Percentiles rank a stretch among this genome's conserved stretches.
Evolutionary conservation across 2,329 filamentous ascomycete species (phyloP).

Genomic region (Aspergillus oerlinghausenensis): DNA sequence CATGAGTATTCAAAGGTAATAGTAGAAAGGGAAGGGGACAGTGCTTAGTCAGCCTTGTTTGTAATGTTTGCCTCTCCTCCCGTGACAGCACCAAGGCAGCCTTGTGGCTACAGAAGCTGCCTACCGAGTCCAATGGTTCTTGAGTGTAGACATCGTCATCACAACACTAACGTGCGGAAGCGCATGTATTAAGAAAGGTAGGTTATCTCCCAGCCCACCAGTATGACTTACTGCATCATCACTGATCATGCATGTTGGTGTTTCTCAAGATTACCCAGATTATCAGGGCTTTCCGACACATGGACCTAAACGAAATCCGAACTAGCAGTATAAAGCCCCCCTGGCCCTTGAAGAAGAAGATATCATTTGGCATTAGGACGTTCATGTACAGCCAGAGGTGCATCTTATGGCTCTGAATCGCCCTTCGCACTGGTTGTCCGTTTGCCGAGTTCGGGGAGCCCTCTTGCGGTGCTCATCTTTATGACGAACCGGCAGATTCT

Average conservation of each 20-base stretch:
- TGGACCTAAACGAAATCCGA: no score
- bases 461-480: background rate
- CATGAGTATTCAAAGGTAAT: no score
- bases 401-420: background rate
- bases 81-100: background rate
- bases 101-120: background rate
- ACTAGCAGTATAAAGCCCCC: no score
- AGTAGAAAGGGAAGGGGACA: no score
- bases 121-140: background rate
- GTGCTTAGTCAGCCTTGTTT: no score
- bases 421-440: background rate
- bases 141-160: background rate
- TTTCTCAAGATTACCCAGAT: no score
- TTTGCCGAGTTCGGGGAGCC: background rate
- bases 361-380: background rate
- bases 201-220: background rate
- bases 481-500: background rate
- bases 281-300: no score
- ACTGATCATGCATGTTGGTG: no score
- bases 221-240: no score
- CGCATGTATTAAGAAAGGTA: background rate
- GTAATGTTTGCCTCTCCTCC: no score
- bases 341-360: background rate
- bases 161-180: background rate
- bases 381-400: background rate